Evolutionary conservation across 768 basidiomycete genomes (phyloP), one percentile per base, ranked within the genome.

Genomic region (Lactifluus pinguis): DNA sequence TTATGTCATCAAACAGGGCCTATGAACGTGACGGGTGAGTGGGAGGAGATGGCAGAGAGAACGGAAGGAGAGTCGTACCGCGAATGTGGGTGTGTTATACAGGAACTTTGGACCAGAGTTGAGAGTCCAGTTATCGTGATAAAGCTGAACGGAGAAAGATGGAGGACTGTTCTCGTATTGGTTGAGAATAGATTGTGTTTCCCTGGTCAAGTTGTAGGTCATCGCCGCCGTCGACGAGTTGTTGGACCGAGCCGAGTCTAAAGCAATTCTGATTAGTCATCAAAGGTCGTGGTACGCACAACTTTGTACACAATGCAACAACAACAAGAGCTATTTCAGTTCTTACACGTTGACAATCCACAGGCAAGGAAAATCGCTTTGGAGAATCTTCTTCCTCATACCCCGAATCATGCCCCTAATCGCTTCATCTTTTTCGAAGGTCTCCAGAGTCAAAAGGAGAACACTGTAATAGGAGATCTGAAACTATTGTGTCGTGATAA

Each of bases 401-500:
- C 92, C 19, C 78, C 84, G 11, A 80, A 83, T 60, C 84, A 81
- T 52, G 80, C 89, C 8, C 81, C 86, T 0, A 73, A 90, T 71
- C 79, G 93, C 59, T 74, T 76, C 65, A 85, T 95, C 60, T 94
- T 95, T 76, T 82, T 92, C 55, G 69, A 79, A 10, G 83, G 84
- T 2, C 69, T 88, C 17, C 75, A 83, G 65, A 77, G 81, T 58
- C 68, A 74, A 41, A 80, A 82, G 66, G 90, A 89, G 62, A 84
- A 79, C 57, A 80, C 85, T 63, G 66, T 85, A 39, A 83, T 95
- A 55, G 77, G 84, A 49, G 91, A 95, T 75, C 69, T 98, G 63
- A 95, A 93, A 69, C 69, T 89, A 0, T 75, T 98, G 50, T 98
- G 95, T 72, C 75, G 90, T 65, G 95, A 98, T 73, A 89, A 92